Base-by-base conservation (phyloP, 148 eudicot genomes). In the Hydrangea macrophylla region DNA sequence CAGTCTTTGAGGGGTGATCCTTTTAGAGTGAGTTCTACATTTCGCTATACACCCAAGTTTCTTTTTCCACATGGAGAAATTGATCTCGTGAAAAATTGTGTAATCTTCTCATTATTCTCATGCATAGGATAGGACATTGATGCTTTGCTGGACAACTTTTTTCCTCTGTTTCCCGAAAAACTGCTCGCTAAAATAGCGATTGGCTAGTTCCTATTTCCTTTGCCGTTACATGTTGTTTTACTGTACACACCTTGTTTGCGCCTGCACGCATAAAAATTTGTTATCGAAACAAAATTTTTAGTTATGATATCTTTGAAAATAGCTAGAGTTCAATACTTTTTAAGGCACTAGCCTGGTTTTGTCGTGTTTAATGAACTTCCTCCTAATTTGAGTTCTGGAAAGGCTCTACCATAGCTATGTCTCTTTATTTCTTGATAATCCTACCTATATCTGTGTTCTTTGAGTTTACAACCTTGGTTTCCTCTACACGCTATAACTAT, bases 1-100 rank as follows among this genome's bases (percentile, higher is more conserved):
- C 98, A 93, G 74, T 93, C 98, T 56, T 78, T 93, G 80, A 86
- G 98, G 74, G 82, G 98, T 35, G 98, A 93, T 74, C 96, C 98
- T 69, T 93, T 88, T 66, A 80, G 92, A 80, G 98, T 93, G 76
- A 78, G 65, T 62, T 71, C 31, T 63, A 48, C 30, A 63, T 30
- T 61, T 58, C 64, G 22, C 50, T 57, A n/a, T 18, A 50, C 15
- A 13, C 22, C 53, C 13, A n/a, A 55, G 24, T 62, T 54, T 25
- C 28, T 24, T 67, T 36, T 37, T 58, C 37, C 7, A 10, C 24
- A 55, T 27, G 8, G 17, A 27, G 24, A 45, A 28, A 32, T 28
- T 7, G 2, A 22, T 22, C 2, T 9, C 32, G 27, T 25, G 2
- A 40, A 39, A 42, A 20, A 40, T 27, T 20, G 50, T 5, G 11